Evolutionary conservation across 257 asterid genomes (phyloP).

Genomic region (Marsdenia floribunda): DNA sequence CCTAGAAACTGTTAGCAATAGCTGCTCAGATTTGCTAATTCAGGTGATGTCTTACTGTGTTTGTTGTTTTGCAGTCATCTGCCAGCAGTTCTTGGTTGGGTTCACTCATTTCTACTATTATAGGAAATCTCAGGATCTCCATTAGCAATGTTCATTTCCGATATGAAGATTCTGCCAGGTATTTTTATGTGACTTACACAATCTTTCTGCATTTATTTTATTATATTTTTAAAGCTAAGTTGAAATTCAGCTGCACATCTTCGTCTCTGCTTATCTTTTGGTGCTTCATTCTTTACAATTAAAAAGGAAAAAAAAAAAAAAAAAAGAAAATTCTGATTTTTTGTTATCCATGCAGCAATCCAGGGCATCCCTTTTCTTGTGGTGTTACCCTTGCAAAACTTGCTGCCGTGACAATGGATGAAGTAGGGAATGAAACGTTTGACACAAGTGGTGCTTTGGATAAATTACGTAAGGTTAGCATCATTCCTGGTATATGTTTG

Average conservation of each 20-base stretch:
- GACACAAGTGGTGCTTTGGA: slow-evolving; percentile 99
- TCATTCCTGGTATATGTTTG: slow-evolving; percentile 14
- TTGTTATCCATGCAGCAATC: slow-evolving; percentile 54
- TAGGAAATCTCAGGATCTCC: slow-evolving; percentile 94
- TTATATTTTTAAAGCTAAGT: neutral
- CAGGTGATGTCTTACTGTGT: slow-evolving; percentile 15
- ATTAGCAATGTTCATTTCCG: slow-evolving; percentile 94
- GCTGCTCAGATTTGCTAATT: slow-evolving; percentile 16
- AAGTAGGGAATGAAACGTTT: slow-evolving; percentile 95
- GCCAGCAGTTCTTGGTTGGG: slow-evolving; percentile 98
- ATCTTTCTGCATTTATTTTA: slow-evolving; percentile 15
- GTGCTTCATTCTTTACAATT: neutral
- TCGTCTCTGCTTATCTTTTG: neutral
- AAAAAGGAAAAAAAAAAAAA: neutral
- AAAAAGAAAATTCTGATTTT: slow-evolving; percentile 6
- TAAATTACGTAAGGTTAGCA: slow-evolving; percentile 86
- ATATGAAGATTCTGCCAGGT: slow-evolving; percentile 94
- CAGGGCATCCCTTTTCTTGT: slow-evolving; percentile 88
- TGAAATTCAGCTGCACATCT: neutral
- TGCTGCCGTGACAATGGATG: slow-evolving; percentile 98
- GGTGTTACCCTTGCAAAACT: slow-evolving; percentile 95
- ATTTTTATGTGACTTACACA: slow-evolving; percentile 21
- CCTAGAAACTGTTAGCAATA: neutral
- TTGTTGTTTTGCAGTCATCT: slow-evolving; percentile 56
- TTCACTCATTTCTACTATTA: slow-evolving; percentile 81